Conservation (phyloP, 768 basidiomycete species). For the Scleroderma citrinum region DNA sequence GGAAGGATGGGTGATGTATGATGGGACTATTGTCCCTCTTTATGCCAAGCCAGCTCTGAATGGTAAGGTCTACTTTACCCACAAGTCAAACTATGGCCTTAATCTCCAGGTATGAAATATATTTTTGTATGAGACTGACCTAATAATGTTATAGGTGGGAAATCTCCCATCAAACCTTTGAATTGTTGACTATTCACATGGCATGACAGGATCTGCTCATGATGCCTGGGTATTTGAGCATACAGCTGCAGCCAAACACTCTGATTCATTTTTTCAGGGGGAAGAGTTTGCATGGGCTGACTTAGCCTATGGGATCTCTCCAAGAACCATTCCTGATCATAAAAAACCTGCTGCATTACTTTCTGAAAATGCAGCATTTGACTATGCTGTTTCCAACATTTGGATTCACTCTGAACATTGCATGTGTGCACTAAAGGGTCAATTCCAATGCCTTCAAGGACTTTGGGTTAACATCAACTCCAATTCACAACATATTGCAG, state of each 20-base stretch:
- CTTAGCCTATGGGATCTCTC: constrained; percentile 24
- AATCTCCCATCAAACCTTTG: constrained; percentile 23
- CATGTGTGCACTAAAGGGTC: constrained; percentile 32
- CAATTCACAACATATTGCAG: constrained; percentile 21
- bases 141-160: constrained; percentile 25
- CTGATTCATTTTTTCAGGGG: constrained; percentile 20
- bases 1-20: constrained; percentile 33
- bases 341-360: constrained; percentile 23
- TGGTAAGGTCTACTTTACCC: constrained; percentile 31
- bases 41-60: constrained; percentile 23
- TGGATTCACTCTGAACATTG: constrained; percentile 33
- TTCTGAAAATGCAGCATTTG: constrained; percentile 25
- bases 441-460: constrained; percentile 28
- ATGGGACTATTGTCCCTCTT: constrained; percentile 30
- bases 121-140: neutral
- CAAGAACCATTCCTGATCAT: constrained; percentile 26
- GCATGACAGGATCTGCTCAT: constrained; percentile 30
- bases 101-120: constrained; percentile 23
- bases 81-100: constrained; percentile 31
- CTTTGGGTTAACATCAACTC: constrained; percentile 27
- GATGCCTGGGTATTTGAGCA: constrained; percentile 30
- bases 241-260: constrained; percentile 21
- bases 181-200: constrained; percentile 30
- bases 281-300: constrained; percentile 20
- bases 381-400: constrained; percentile 19